A percentile compares a stretch with the other conserved stretches of the same genome.
Conservation (phyloP, 345 rosid genomes). For the Nasturtium officinale region DNA sequence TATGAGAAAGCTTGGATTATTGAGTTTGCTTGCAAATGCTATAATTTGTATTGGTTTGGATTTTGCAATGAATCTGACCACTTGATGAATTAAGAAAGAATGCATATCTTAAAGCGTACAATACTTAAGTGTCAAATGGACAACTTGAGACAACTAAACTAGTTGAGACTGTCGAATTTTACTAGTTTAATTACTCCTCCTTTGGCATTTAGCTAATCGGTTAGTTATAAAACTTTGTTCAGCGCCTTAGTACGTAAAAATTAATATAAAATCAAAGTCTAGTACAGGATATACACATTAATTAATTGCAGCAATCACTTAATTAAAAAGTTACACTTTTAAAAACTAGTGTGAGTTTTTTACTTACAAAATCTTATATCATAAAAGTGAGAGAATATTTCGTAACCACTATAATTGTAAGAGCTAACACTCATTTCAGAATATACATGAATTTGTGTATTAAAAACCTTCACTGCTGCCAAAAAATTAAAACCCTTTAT, state of each 20-base stretch:
- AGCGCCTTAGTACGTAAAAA: not conserved
- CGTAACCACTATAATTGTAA: not conserved
- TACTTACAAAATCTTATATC: not conserved
- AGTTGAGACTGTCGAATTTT: not conserved
- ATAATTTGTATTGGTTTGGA: constrained; percentile 18
- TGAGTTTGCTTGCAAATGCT: constrained; percentile 24
- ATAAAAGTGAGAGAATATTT: not conserved
- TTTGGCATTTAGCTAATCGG: constrained; percentile 11
- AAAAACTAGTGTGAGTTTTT: not conserved
- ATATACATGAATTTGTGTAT: not conserved
- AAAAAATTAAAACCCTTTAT: not conserved
- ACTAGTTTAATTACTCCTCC: not conserved
- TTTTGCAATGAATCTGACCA: constrained; percentile 19
- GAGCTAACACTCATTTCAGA: not conserved
- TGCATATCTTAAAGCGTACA: constrained; percentile 14
- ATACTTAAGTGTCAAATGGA: constrained; percentile 25
- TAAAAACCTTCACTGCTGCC: not conserved
- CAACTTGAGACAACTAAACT: constrained; percentile 30
- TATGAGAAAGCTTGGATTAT: constrained; percentile 11
- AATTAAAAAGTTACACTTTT: not conserved
- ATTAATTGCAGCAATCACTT: not conserved
- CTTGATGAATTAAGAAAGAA: constrained; percentile 28
- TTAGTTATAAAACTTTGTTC: constrained; percentile 25
- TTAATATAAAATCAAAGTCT: not conserved
- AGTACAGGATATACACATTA: not conserved